phyloP scores from a whole-genome alignment of 2,329 filamentous ascomycete species.

The Phyllosticta ampelicida region DNA sequence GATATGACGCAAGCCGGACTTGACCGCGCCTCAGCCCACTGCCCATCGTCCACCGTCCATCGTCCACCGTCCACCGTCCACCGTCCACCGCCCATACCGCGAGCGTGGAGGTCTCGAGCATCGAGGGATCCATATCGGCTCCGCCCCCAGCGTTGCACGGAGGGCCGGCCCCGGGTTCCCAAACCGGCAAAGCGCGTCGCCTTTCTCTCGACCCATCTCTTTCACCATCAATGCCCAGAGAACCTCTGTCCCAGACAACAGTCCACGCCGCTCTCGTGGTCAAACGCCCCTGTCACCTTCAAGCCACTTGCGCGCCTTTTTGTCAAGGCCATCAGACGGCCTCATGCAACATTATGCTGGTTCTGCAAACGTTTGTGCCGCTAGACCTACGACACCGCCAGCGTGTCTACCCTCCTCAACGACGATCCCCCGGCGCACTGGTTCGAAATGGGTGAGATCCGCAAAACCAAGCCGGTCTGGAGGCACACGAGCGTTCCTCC shows the following conservation, averaged over 20 bases:
- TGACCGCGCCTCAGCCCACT: slow-evolving; percentile 2
- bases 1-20: slow-evolving; percentile 3
- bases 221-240: neutral
- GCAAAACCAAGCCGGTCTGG: neutral
- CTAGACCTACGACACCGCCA: neutral
- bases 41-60: no score
- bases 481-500: slow-evolving; percentile 3
- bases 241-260: neutral
- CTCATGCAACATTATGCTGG: neutral
- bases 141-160: slow-evolving; percentile 8
- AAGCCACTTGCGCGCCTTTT: neutral
- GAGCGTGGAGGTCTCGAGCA: no score
- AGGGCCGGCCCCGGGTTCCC: slow-evolving; percentile 8
- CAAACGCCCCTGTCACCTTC: neutral
- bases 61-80: no score
- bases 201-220: slow-evolving; percentile 4
- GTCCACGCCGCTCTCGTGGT: neutral
- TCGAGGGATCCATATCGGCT: slow-evolving; percentile 1
- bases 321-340: no score
- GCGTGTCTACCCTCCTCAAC: neutral
- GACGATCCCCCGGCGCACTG: no score
- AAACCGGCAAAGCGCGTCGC: neutral
- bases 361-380: neutral
- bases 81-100: no score
- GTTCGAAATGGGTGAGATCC: no score